Percentiles rank a stretch among this genome's conserved stretches.
phyloP scores from a whole-genome alignment of 1,139 yeast species.

The Eremothecium gossypii region DNA sequence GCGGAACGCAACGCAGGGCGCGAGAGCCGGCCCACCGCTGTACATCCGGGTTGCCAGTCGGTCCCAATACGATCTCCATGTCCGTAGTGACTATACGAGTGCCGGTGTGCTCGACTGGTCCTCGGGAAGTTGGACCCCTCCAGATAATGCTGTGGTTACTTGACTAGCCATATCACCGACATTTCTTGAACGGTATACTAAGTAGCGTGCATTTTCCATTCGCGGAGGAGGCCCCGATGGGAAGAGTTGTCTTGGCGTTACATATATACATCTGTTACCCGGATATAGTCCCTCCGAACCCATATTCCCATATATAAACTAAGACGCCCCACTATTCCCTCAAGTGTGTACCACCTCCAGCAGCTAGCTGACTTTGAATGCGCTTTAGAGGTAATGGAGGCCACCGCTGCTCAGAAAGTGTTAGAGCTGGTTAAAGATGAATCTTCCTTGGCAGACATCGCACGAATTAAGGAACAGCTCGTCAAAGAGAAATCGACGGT shows the following conservation, averaged over 20 bases:
- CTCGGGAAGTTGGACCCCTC: conserved; percentile 36
- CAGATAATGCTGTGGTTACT: neutral
- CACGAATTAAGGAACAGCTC: conserved; percentile 44
- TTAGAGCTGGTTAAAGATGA: conserved; percentile 25
- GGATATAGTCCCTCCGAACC: too few species aligned
- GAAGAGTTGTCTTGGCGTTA: too few species aligned
- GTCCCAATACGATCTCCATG: conserved; percentile 34
- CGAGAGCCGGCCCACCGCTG: conserved; percentile 30
- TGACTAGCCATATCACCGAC: too few species aligned
- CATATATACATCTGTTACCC: too few species aligned
- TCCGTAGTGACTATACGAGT: conserved; percentile 47
- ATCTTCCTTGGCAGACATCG: conserved; percentile 21
- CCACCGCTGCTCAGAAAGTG: conserved; percentile 11
- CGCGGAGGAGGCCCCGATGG: too few species aligned
- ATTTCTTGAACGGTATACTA: too few species aligned
- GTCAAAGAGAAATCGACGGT: conserved; percentile 58
- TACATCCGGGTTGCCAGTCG: conserved; percentile 50
- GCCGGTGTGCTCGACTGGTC: conserved; percentile 55
- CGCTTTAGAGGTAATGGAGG: conserved; percentile 2
- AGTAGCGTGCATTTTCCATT: too few species aligned
- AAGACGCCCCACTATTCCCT: too few species aligned
- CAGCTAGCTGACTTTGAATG: too few species aligned
- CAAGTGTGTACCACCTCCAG: too few species aligned
- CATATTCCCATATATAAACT: conserved; percentile 4
- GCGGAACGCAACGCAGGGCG: conserved; percentile 14